Evolutionary conservation across 1,139 yeast genomes (phyloP).

Genomic region (Saccharomycopsis hybrid): DNA sequence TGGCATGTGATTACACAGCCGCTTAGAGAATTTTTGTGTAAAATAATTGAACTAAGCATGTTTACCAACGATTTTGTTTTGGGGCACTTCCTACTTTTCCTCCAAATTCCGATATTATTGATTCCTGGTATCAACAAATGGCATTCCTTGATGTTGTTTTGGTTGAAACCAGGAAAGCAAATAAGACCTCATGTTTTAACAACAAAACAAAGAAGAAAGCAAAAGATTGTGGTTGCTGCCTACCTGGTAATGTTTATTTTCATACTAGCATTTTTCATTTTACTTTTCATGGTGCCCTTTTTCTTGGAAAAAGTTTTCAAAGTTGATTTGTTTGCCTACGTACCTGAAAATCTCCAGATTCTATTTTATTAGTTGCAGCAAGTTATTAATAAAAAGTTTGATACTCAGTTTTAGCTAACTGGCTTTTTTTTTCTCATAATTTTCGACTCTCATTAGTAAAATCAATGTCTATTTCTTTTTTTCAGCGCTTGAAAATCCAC

Average conservation of each 20-base stretch:
- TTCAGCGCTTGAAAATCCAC: constrained; percentile 37
- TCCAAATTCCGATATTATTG: constrained; percentile 56
- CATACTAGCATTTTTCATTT: constrained; percentile 32
- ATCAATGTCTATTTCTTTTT: not conserved
- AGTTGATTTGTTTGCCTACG: constrained; percentile 1
- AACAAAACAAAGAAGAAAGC: constrained; percentile 31
- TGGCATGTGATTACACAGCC: constrained; percentile 59
- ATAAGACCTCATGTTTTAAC: constrained; percentile 38
- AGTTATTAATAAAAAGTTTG: too few relatives aligned
- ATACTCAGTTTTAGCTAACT: too few relatives aligned
- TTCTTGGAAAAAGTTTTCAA: constrained; percentile 6
- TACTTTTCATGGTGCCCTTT: constrained; percentile 12
- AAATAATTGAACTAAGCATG: constrained; percentile 57
- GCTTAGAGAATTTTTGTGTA: constrained; percentile 59
- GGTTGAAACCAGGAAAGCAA: constrained; percentile 65
- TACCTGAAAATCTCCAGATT: constrained; percentile 6
- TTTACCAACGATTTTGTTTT: constrained; percentile 69
- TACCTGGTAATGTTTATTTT: constrained; percentile 40
- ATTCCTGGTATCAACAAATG: constrained; percentile 68
- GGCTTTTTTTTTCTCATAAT: not conserved
- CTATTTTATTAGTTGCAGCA: not conserved
- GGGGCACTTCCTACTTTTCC: constrained; percentile 56
- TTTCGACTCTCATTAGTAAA: not conserved
- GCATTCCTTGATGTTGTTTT: constrained; percentile 75
- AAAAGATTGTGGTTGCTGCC: constrained; percentile 33